Evolutionary conservation across 2,329 filamentous ascomycete genomes (phyloP).

Genomic region (Cryphonectria japonica): DNA sequence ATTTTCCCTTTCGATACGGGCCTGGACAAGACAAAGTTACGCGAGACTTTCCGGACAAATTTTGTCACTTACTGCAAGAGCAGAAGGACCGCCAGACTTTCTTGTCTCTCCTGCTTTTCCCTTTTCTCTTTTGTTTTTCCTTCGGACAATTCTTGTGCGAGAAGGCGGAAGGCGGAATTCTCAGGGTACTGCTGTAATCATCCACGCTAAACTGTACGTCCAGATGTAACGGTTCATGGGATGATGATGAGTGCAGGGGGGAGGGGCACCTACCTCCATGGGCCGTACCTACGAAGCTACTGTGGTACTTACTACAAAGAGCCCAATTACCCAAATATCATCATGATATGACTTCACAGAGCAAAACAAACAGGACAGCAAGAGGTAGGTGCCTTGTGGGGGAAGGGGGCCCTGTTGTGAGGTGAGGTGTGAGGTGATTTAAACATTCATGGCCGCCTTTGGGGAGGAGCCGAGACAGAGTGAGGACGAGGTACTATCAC

Average conservation of each 20-base stretch:
- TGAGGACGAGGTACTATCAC: neutral
- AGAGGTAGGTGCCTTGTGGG: neutral
- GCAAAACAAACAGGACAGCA: neutral
- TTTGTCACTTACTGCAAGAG: too few relatives aligned
- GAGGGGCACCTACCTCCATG: too few relatives aligned
- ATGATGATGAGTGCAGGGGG: neutral
- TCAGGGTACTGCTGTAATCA: neutral
- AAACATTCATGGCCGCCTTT: too few relatives aligned
- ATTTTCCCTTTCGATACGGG: neutral
- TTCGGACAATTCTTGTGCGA: neutral
- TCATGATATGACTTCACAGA: neutral
- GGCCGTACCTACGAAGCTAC: too few relatives aligned
- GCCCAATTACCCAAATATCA: too few relatives aligned
- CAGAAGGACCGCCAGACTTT: neutral
- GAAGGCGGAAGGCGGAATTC: constrained; percentile 4
- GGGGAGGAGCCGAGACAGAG: too few relatives aligned
- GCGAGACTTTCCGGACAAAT: too few relatives aligned
- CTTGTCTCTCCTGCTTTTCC: neutral
- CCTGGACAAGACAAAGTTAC: neutral
- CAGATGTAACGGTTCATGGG: constrained; percentile 10
- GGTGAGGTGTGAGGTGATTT: too few relatives aligned
- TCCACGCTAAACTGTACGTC: neutral
- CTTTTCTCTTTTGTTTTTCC: neutral
- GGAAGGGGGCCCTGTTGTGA: neutral
- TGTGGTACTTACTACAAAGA: too few relatives aligned